phyloP scores from a whole-genome alignment of 2,329 filamentous ascomycete genomes.

The Aspergillus hortae region DNA sequence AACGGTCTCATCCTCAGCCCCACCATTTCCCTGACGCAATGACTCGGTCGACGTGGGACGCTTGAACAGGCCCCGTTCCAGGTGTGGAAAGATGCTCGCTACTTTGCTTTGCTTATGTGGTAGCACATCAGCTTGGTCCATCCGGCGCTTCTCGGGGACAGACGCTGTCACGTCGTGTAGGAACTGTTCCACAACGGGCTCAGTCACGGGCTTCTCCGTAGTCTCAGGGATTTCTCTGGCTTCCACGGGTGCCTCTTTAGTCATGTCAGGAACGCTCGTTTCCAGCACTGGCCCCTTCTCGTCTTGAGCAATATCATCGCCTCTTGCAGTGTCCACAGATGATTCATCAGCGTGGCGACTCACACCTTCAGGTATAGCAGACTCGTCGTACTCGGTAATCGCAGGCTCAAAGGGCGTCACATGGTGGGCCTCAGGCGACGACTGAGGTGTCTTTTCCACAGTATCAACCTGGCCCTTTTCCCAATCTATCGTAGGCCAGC shows the following conservation, averaged over 20 bases:
- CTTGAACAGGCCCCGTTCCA: conserved; percentile 32
- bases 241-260: background rate
- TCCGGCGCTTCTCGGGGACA: conserved; percentile 10
- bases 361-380: conserved; percentile 23
- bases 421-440: conserved; percentile 20
- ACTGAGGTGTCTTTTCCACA: conserved; percentile 20
- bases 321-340: conserved; percentile 19
- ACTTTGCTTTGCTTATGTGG: conserved; percentile 25
- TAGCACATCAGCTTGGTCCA: conserved; percentile 9
- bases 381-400: conserved; percentile 27
- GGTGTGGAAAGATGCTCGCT: conserved; percentile 32
- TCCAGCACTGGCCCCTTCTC: conserved; percentile 17
- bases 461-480: conserved; percentile 23
- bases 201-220: no score
- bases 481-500: conserved; percentile 38
- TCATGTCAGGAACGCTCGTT: background rate
- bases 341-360: conserved; percentile 12
- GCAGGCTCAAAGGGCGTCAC: conserved; percentile 16
- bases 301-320: conserved; percentile 5
- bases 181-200: conserved; percentile 3
- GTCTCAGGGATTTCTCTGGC: background rate
- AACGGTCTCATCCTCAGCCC: conserved; percentile 39
- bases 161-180: conserved; percentile 6
- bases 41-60: conserved; percentile 19
- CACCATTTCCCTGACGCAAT: conserved; percentile 31